Conservation (phyloP, 2,329 filamentous ascomycete species). For the Penicillium brevicompactum region DNA sequence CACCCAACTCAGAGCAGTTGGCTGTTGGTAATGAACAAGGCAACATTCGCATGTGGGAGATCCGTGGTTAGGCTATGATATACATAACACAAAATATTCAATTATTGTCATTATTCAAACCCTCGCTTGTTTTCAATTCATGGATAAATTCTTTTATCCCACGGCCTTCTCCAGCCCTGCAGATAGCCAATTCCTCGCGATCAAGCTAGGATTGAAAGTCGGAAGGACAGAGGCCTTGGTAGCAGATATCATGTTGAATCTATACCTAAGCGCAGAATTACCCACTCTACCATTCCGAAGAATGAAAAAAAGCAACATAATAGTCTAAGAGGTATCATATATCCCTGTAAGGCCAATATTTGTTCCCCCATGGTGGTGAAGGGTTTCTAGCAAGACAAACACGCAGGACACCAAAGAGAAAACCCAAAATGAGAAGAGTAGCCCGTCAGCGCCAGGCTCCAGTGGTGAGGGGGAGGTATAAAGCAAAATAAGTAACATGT, state of each 20-base stretch:
- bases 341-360: not conserved
- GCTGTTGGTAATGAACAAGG: conserved; percentile 88
- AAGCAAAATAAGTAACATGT: conserved; percentile 3
- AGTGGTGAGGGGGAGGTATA: not conserved
- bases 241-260: too few relatives aligned
- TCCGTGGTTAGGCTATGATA: conserved; percentile 58
- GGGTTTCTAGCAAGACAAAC: not conserved
- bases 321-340: not conserved
- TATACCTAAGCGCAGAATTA: too few relatives aligned
- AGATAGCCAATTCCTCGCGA: too few relatives aligned
- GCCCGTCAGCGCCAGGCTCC: not conserved
- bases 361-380: not conserved
- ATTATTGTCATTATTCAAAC: conserved; percentile 3
- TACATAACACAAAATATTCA: conserved; percentile 7
- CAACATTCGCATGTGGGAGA: conserved; percentile 89
- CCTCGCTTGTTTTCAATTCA: too few relatives aligned
- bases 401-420: not conserved
- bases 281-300: too few relatives aligned
- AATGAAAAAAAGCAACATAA: too few relatives aligned
- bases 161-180: too few relatives aligned
- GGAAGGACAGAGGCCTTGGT: too few relatives aligned
- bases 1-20: conserved; percentile 66
- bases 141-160: too few relatives aligned
- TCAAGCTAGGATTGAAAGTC: too few relatives aligned
- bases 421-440: not conserved